Base-by-base conservation (phyloP, 129 eudicot genomes). In the Arctium lappa region DNA sequence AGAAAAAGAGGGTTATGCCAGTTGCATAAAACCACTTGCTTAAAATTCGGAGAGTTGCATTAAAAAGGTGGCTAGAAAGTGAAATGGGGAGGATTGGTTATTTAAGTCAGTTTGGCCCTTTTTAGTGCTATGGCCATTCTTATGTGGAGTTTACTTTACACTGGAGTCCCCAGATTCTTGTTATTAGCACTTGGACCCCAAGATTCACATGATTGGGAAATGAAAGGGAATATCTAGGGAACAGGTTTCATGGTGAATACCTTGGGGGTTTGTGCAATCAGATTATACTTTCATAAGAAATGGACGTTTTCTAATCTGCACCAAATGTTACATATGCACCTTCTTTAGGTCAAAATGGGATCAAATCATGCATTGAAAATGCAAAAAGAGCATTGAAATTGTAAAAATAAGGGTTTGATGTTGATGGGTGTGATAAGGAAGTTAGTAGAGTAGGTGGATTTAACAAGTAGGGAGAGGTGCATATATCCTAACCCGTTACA, bases 181-280 rank as follows among this genome's bases (percentile, higher is more conserved):
- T 32, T 76, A 44, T 48, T 76, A 38, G 56, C 63, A 76, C 44
- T 76, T 75, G 22, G 34, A 37, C 44, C 76, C 85, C 68, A 44
- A 76, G 42, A 10, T 34, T 75, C 44, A 46, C 66, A 76, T 75
- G 72, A 60, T 31, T 32, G 33, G 80, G 76, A 37, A 76, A 33
- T 78, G 78, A 44, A 33, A 77, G 81, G 71, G 87, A 42, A 88
- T 83, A 42, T 88, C 73, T 76, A 82, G 87, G 84, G 77, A 77
- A 44, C 16, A 70, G 68, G 44, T 40, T 40, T 32, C 11, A 18
- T 60, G 36, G 40, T 75, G 60, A 82, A 78, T 48, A 12, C 15
- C 60, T 81, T 81, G 81, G 76, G 81, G 39, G 29, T 73, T 75
- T 37, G 69, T 75, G 72, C 70, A 75, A 75, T 66, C 50, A 68